A percentile compares a stretch with the other conserved stretches of the same genome.
Conservation (phyloP, 1,139 yeast species). For the Lodderomyces beijingensis region DNA sequence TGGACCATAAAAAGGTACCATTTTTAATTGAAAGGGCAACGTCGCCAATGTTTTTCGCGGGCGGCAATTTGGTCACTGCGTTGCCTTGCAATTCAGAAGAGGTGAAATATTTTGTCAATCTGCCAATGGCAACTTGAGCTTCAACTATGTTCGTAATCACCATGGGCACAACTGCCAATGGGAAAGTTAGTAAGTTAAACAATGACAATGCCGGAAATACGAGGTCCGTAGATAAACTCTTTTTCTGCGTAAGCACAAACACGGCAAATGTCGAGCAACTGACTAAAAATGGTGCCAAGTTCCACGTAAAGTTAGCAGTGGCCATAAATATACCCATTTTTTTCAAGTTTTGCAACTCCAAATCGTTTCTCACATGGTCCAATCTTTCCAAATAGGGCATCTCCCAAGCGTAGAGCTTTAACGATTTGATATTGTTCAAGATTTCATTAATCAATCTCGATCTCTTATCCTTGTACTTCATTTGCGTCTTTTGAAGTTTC, state of each 20-base stretch:
- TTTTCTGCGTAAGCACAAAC: slow-evolving; percentile 59
- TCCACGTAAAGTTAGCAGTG: slow-evolving; percentile 71
- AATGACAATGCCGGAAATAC: slow-evolving; percentile 93
- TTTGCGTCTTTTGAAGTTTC: slow-evolving; percentile 59
- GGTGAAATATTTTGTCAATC: slow-evolving; percentile 70
- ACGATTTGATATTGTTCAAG: slow-evolving; percentile 83
- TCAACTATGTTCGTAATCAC: slow-evolving; percentile 83
- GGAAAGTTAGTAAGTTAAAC: slow-evolving; percentile 82
- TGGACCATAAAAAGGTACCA: slow-evolving; percentile 88
- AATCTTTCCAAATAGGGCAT: slow-evolving; percentile 71
- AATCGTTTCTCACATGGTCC: slow-evolving; percentile 79
- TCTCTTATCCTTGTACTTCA: slow-evolving; percentile 45
- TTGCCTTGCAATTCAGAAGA: slow-evolving; percentile 79
- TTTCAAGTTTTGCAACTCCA: slow-evolving; percentile 75
- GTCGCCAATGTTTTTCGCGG: slow-evolving; percentile 54
- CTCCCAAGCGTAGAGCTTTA: slow-evolving; percentile 96
- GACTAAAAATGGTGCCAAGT: slow-evolving; percentile 85
- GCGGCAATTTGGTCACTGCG: slow-evolving; percentile 61
- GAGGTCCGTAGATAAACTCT: slow-evolving; percentile 80
- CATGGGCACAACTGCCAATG: slow-evolving; percentile 90
- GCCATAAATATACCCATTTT: slow-evolving; percentile 78
- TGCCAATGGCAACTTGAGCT: slow-evolving; percentile 79
- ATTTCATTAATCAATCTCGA: slow-evolving; percentile 74
- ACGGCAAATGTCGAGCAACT: slow-evolving; percentile 89
- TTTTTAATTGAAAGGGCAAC: slow-evolving; percentile 62